These are phyloP conservation scores for Brettanomyces nanus DNA, from an alignment of 805 yeast genomes.

Conservation along the genomic window DNA sequence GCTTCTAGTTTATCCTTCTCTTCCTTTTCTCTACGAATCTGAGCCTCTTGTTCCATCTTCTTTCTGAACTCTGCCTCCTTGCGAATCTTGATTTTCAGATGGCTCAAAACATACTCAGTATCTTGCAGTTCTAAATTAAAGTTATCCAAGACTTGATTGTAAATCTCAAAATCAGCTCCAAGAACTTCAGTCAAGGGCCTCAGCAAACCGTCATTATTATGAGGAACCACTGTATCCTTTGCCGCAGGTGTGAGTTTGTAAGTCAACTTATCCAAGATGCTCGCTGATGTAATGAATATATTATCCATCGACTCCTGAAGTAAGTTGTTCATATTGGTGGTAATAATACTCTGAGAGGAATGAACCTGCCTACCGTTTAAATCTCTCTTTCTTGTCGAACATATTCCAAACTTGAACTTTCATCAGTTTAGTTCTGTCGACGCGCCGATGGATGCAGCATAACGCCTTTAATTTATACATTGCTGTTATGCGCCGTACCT, in stretches of 20 bases:
- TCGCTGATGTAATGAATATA: constrained; percentile 26
- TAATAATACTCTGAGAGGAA: no score
- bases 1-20: constrained; percentile 9
- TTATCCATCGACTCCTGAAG: constrained; percentile 26
- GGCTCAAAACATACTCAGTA: constrained; percentile 20
- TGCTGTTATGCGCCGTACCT: no score
- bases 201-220: constrained; percentile 21
- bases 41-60: constrained; percentile 17
- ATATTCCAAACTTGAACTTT: not conserved
- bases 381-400: not conserved
- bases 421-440: not conserved
- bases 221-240: constrained; percentile 20
- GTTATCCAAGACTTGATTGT: constrained; percentile 24
- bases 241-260: constrained; percentile 19
- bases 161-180: constrained; percentile 18
- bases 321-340: constrained; percentile 17
- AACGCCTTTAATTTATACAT: no score
- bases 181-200: constrained; percentile 19
- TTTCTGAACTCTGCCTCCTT: constrained; percentile 20
- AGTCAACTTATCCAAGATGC: constrained; percentile 24
- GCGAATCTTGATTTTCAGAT: constrained; percentile 19
- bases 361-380: no score
- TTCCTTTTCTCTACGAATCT: constrained; percentile 14
- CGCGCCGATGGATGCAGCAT: not conserved
- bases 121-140: constrained; percentile 21